A percentile compares a stretch with the other conserved stretches of the same genome.
phyloP scores from a whole-genome alignment of 441 rosid genomes.

The Arabidopsis lyrata region DNA sequence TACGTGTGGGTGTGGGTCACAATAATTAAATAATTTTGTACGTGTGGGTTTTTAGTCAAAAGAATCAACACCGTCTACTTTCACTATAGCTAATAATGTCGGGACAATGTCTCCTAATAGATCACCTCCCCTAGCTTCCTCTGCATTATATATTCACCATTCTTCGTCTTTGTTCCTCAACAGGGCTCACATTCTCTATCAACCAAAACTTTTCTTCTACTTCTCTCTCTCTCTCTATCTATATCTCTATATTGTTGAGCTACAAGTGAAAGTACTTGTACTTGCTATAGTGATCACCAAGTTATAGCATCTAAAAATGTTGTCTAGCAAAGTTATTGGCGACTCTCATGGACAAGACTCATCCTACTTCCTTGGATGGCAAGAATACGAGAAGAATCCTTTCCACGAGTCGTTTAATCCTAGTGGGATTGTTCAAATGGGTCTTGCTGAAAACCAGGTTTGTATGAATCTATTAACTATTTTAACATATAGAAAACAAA shows the following conservation, averaged over 20 bases:
- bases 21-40: conserved; percentile 27
- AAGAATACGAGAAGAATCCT: conserved; percentile 71
- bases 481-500: background rate
- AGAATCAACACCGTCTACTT: conserved; percentile 50
- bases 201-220: conserved; percentile 1
- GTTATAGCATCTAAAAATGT: conserved; percentile 46
- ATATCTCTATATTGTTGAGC: background rate
- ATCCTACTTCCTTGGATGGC: conserved; percentile 78
- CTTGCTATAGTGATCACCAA: conserved; percentile 20
- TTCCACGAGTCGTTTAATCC: conserved; percentile 64
- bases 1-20: conserved; percentile 39
- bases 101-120: conserved; percentile 30
- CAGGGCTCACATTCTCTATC: conserved; percentile 43
- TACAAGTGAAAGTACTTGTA: conserved; percentile 29
- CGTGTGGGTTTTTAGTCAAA: conserved; percentile 46
- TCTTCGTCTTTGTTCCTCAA: conserved; percentile 34
- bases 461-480: background rate
- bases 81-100: conserved; percentile 41
- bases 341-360: conserved; percentile 80
- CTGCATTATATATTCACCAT: conserved; percentile 40
- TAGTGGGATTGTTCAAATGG: conserved; percentile 88
- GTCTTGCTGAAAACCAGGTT: conserved; percentile 95
- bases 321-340: conserved; percentile 66
- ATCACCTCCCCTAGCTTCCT: background rate
- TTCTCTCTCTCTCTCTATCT: conserved; percentile 11